phyloP scores from a whole-genome alignment of 208 protist species.

The Lotmaria passim region DNA sequence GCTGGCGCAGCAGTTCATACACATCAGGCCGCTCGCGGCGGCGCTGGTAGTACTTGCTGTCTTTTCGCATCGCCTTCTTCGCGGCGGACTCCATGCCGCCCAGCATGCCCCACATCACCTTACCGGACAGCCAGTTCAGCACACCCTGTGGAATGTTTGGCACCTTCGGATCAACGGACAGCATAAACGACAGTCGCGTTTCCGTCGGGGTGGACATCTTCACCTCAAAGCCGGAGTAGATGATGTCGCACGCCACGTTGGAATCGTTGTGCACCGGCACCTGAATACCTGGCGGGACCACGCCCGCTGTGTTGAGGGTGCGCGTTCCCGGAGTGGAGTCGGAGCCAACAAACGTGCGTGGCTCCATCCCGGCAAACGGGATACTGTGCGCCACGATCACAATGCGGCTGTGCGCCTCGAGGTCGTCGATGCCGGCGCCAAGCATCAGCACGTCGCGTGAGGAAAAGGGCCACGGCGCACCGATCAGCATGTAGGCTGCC shows the following conservation, averaged over 20 bases:
- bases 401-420: constrained; percentile 50
- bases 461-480: constrained; percentile 57
- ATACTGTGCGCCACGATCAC: constrained; percentile 54
- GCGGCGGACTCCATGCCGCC: constrained; percentile 34
- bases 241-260: constrained; percentile 46
- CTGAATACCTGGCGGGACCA: constrained; percentile 23
- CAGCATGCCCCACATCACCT: constrained; percentile 58
- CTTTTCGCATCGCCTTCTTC: constrained; percentile 28
- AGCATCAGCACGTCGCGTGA: constrained; percentile 60
- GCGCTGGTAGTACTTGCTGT: constrained; percentile 54
- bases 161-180: constrained; percentile 61
- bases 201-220: constrained; percentile 40
- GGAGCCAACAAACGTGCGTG: constrained; percentile 4
- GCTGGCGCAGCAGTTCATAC: constrained; percentile 52
- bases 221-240: constrained; percentile 58
- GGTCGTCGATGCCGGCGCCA: constrained; percentile 59
- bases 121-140: constrained; percentile 62
- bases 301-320: background rate
- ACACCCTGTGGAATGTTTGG: constrained; percentile 53
- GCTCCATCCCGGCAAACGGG: constrained; percentile 17
- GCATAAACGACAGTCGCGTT: constrained; percentile 54
- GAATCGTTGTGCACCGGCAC: constrained; percentile 29
- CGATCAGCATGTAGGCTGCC: constrained; percentile 53
- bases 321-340: constrained; percentile 21
- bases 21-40: constrained; percentile 48